Base-by-base conservation (phyloP, 306 rosid species). In the Trifolium subterraneum region DNA sequence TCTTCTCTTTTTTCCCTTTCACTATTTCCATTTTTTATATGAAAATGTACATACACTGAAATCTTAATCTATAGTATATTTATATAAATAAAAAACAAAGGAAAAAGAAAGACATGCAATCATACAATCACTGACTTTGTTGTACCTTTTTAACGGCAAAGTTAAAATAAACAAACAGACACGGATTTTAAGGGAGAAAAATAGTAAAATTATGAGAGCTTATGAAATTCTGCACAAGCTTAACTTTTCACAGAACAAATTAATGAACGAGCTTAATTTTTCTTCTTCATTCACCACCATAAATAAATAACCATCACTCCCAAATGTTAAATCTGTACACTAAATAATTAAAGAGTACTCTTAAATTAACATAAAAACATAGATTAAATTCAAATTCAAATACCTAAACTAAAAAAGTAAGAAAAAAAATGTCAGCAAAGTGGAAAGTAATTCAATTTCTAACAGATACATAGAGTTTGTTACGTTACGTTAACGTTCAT, bases 281-380 rank as follows among this genome's bases (percentile, higher is more conserved):
- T 67, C 75, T 76, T 54, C 76, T 16, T 16, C 8, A 36, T 8
- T 36, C 2, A 6, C 9, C 10, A 36, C 18, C 50, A 64, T 27
- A 71, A 47, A 20, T 33, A 27, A 27, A 41, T 15, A 4, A 48
- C 38, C 22, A 42, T 10, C 76, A 51, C 71, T 15, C 56, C 10
- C 41, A 73, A 80, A 42, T 75, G 16, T 10, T 62, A 80, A 80
- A 75, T 47, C 87, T 86, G 73, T 86, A 84, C 89, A 83, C 58
- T 78, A 78, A 23, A 18, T 48, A 78, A 75, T 50, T 58, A 71
- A 71, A 79, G 64, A 76, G 77, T 41, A 50, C 20, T 60, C 41
- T 64, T 16, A 33, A 48, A 10, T 59, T 52, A 25, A 72, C 29
- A 14, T 56, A 56, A 20, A 5, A 55, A 51, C 61, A 69, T 63